Evolutionary conservation across 768 basidiomycete species (phyloP), one percentile per base, ranked within the genome.

Genomic region (Punctularia strigosozonata): DNA sequence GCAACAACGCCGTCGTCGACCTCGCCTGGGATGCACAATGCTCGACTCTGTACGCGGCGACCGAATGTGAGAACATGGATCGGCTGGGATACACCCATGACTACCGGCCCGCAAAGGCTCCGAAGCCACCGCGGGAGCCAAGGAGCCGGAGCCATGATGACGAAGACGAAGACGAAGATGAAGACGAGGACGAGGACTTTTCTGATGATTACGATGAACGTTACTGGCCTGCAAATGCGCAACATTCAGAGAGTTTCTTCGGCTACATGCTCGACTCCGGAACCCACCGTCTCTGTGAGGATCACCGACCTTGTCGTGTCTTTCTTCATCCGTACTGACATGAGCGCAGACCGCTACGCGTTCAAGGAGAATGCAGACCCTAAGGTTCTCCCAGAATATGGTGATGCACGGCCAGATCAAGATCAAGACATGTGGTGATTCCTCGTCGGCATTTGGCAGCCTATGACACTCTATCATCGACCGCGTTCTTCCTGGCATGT

Each of bases 1-100:
- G 67, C 4, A 71, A 69, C 45, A 71, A 67, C 42, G 23, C 38
- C 2, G 66, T 69, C 1, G 32, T 32, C 1, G 45, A 44, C 5
- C 45, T 69, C 41, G 53, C 50, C 2, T 68, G 63, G 65, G 61
- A 62, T 36, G 42, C 22, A 12, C 37, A 22, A 4, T 46, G 41
- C 23, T 51, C 52, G 15, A 39, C 54, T 4, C 50, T 67, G 5
- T 64, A 56, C 43, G 65, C 60, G 3, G 51, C 55, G 3, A 66
- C 67, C 3, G 44, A 44, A 23, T 64, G 61, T 48, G 22, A 24
- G 3, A 50, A 61, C 37, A 42, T 58, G 14, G 53, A 58, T 43
- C 44, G 51, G 21, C 12, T 47, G 19, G 54, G 57, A 10, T 17
- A 41, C 14, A 43, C 43, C 20, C 41, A 47, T 18, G 53, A 48